phyloP scores from a whole-genome alignment of 768 basidiomycete genomes.

The Russula vinacea region DNA sequence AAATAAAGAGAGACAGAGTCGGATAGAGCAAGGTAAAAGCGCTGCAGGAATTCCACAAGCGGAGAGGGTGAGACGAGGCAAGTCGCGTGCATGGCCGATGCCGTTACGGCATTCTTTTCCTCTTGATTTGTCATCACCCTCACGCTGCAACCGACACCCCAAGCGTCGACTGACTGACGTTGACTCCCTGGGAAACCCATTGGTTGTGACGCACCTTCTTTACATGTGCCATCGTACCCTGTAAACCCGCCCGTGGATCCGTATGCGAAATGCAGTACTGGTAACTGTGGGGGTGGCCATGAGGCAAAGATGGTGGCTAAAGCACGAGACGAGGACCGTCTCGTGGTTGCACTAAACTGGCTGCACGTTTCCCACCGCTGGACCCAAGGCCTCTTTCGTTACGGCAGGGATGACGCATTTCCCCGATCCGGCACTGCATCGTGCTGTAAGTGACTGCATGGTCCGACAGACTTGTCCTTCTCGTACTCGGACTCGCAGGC shows the following conservation, averaged over 20 bases:
- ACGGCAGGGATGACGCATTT: not conserved
- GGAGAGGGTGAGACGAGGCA: not conserved
- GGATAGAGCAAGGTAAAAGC: not conserved
- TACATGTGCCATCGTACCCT: not conserved
- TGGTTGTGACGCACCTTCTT: not conserved
- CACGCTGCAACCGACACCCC: not conserved
- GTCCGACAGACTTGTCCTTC: not conserved
- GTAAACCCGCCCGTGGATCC: not conserved
- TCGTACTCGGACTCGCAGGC: not conserved
- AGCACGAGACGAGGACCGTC: not conserved
- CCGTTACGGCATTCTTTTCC: constrained; percentile 17
- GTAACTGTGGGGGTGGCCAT: not conserved
- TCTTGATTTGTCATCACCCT: not conserved
- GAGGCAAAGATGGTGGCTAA: constrained; percentile 9
- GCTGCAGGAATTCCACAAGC: constrained; percentile 10
- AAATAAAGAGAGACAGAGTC: not conserved
- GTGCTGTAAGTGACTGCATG: not conserved
- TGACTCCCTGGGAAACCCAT: not conserved
- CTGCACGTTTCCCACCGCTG: not conserved
- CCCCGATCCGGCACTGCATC: not conserved
- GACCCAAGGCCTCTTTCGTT: not conserved
- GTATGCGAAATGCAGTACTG: not conserved
- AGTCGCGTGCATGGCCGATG: too few relatives aligned
- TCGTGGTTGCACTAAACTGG: not conserved
- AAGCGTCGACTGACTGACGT: too few relatives aligned